Evolutionary conservation across 768 basidiomycete genomes (phyloP), one percentile per base, ranked within the genome.

Genomic region (Postia placenta): DNA sequence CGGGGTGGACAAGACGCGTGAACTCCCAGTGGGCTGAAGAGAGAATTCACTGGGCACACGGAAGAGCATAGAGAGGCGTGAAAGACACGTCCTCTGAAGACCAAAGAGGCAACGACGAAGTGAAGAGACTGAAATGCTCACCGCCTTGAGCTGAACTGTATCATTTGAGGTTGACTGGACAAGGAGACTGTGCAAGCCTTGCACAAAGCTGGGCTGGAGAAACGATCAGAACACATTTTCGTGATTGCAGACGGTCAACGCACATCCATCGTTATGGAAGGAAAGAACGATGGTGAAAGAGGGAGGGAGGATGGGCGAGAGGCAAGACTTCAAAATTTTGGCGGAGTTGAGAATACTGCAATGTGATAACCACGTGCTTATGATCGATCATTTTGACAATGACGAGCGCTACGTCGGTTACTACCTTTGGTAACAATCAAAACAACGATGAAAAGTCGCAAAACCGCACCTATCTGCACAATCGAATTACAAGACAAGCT

Each of bases 151-250:
- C 61, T 83, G 76, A 52, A 76, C 73, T 37, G 95, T 98, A 71
- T 99, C 92, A 59, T 89, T 89, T 33, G 86, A 83, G 48, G 85
- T 85, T 20, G 87, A 87, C 65, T 91, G 90, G 51, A 86, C 71
- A 45, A 99, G 84, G 52, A 96, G 80, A 69, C 78, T 75, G 70
- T 95, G 90, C 55, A 98, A 71, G 57, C 77, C 77, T 68, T 92
- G 84, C 57, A 89, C 78, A 67, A 81, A 93, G 67, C 67, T 75
- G 27, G 81, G 76, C 86, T 90, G 56, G 33, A 41, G 38, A 43
- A 15, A 20, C 4, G 46, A 35, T 55, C 42, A 50, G 27, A 5
- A 54, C 39, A 41, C 33, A 39, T 41, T 15, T 33, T 33, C 9
- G 30, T 7, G 30, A 33, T 33, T 33, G 30, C 19, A 45, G n/a